A percentile compares a stretch with the other conserved stretches of the same genome.
These are phyloP conservation scores for Hypoxylon subgilvum DNA, from an alignment of 495 filamentous ascomycete genomes.

Conservation along the genomic window DNA sequence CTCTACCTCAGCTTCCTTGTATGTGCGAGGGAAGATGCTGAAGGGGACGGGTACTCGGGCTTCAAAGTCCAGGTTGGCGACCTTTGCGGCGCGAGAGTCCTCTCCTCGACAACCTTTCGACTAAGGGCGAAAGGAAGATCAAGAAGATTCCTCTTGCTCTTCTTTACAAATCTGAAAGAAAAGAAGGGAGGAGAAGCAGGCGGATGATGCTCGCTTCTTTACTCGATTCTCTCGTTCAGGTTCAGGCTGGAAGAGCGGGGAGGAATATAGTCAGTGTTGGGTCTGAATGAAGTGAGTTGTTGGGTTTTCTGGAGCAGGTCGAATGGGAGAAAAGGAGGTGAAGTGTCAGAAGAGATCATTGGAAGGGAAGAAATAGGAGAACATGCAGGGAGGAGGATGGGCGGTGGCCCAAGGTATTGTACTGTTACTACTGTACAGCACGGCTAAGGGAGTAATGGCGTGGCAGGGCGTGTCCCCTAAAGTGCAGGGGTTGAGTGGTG, in stretches of 20 bases:
- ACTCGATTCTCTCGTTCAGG: slow-evolving; percentile 47
- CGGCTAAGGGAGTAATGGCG: slow-evolving; percentile 26
- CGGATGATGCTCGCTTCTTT: slow-evolving; percentile 39
- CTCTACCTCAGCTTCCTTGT: slow-evolving; percentile 87
- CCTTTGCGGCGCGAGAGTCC: slow-evolving; percentile 70
- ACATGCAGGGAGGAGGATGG: slow-evolving; percentile 34
- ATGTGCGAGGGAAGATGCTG: slow-evolving; percentile 99
- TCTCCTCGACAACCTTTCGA: slow-evolving; percentile 94
- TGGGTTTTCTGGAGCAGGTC: slow-evolving; percentile 41
- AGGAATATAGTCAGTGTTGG: slow-evolving; percentile 23
- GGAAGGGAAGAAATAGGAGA: slow-evolving; percentile 45
- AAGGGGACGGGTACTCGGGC: slow-evolving; percentile 98
- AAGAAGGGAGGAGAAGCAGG: slow-evolving; percentile 46
- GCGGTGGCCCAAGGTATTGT: slow-evolving; percentile 34
- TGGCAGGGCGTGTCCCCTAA: slow-evolving; percentile 24
- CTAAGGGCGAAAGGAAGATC: slow-evolving; percentile 84
- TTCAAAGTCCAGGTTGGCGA: slow-evolving; percentile 99
- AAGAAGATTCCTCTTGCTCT: slow-evolving; percentile 89
- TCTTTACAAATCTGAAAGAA: slow-evolving; percentile 58
- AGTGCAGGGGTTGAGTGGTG: slow-evolving; percentile 36
- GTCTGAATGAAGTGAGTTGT: slow-evolving; percentile 38
- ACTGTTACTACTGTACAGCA: slow-evolving; percentile 39
- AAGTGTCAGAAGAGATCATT: slow-evolving; percentile 42
- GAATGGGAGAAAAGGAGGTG: slow-evolving; percentile 44
- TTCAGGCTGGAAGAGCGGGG: slow-evolving; percentile 43